Evolutionary conservation across 176 grass and related monocot species (phyloP), one percentile per base, ranked within the genome.

Genomic region (Olyra latifolia): DNA sequence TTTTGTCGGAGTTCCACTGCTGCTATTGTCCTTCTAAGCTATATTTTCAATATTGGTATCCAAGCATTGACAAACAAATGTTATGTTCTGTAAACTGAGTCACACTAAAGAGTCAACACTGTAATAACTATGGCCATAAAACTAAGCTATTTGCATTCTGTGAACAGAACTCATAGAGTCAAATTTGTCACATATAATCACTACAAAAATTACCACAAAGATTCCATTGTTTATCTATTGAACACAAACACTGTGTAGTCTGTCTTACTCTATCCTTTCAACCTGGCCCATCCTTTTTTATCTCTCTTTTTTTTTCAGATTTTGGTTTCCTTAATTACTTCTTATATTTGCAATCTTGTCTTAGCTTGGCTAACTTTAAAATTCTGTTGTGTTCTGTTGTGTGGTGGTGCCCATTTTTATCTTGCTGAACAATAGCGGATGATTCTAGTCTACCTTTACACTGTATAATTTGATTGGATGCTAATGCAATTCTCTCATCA

Each of bases 401-500:
- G n/a, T 78, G 28, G 14, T 62, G 74, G 39, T 42, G 42, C 29
- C 40, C 40, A 42, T 57, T 65, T 64, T 81, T 62, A 47, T 82
- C 57, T 77, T 66, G 39, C 29, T 60, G 48, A 77, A 40, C 19
- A 13, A 14, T 59, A 50, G 72, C 10, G 30, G 59, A 8, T 2
- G 13, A 52, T 39, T 74, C 24, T 28, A 38, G 57, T 85, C 57
- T 53, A 75, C 44, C 30, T 76, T 40, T 66, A 49, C 47, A 81
- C 54, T 80, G 55, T 64, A 64, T 39, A 55, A 70, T 54, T 48
- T 54, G 19, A 61, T 82, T 44, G 10, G 64, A 54, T 80, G 45
- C 62, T 85, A 64, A 66, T 85, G 64, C 57, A 39, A 65, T 85
- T 49, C 55, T 61, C 61, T 55, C 45, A 25, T 56, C 11, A 57